phyloP scores from a whole-genome alignment of 2,329 filamentous ascomycete genomes.

The Pyrenochaeta sp. region DNA sequence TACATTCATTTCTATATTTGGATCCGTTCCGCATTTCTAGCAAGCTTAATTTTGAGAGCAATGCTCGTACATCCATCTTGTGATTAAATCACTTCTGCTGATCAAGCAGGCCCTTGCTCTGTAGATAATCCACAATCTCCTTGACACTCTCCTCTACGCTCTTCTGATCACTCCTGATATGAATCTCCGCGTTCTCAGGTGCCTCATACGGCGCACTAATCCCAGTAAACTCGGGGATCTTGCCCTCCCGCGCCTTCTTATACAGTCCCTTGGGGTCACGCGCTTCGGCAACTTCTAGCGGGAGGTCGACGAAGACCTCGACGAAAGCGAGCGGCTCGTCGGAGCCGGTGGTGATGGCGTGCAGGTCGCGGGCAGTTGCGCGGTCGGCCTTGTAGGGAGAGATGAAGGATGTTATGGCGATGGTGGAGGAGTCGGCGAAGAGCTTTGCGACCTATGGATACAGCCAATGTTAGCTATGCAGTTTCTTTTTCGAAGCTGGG shows the following conservation, averaged over 20 bases:
- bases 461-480: constrained; percentile 3
- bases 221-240: constrained; percentile 97
- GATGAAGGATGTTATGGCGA: constrained; percentile 96
- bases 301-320: constrained; percentile 92
- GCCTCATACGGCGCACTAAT: constrained; percentile 95
- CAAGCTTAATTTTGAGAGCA: background rate
- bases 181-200: constrained; percentile 84
- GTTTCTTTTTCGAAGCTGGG: constrained; percentile 6
- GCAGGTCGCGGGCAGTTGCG: constrained; percentile 80
- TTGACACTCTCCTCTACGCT: constrained; percentile 88
- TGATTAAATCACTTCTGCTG: constrained; percentile 7
- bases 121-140: constrained; percentile 82
- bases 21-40: background rate
- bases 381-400: constrained; percentile 92
- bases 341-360: constrained; percentile 64
- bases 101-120: constrained; percentile 71
- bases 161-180: constrained; percentile 81
- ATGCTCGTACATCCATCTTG: too few species aligned
- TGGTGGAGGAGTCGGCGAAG: constrained; percentile 87
- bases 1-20: background rate
- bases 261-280: constrained; percentile 97
- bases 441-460: constrained; percentile 80
- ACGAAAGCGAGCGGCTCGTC: constrained; percentile 82
- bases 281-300: constrained; percentile 90
- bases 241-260: constrained; percentile 91